Evolutionary conservation across 352 stramenopile genomes (phyloP).

Genomic region (Pythium chondricola): DNA sequence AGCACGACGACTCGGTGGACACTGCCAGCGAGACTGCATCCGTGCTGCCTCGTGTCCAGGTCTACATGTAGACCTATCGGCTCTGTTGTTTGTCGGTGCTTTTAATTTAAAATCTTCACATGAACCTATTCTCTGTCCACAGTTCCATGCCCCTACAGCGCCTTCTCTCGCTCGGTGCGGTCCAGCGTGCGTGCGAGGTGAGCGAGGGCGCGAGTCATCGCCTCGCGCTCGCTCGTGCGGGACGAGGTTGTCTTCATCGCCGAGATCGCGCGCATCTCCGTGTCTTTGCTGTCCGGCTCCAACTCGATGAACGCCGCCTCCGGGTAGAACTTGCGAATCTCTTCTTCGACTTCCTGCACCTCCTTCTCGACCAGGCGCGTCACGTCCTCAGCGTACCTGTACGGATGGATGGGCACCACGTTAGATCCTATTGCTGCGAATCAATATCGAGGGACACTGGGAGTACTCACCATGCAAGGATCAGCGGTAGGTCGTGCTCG

Average conservation of each 20-base stretch:
- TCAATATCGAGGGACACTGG: background rate
- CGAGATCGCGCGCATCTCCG: slow-evolving; percentile 78
- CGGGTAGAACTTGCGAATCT: slow-evolving; percentile 91
- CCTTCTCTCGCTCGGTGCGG: slow-evolving; percentile 16
- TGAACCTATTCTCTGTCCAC: no score
- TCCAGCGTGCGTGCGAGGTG: slow-evolving; percentile 74
- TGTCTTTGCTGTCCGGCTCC: slow-evolving; percentile 92
- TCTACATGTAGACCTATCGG: slow-evolving; percentile 11
- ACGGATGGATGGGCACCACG: background rate
- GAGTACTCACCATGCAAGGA: slow-evolving; percentile 87
- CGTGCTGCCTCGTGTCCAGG: slow-evolving; percentile 6
- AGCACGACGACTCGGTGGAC: background rate
- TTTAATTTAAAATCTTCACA: no score
- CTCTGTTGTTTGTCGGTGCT: slow-evolving; percentile 1
- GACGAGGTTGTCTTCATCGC: slow-evolving; percentile 79
- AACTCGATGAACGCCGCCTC: slow-evolving; percentile 96
- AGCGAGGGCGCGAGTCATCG: slow-evolving; percentile 71
- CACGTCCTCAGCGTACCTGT: slow-evolving; percentile 93
- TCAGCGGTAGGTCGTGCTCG: slow-evolving; percentile 90
- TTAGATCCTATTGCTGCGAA: background rate
- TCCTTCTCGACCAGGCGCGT: slow-evolving; percentile 95
- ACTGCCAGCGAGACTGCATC: background rate
- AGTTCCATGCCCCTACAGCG: background rate
- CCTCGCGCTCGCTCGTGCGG: slow-evolving; percentile 78
- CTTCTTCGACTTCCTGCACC: slow-evolving; percentile 93